Conservation (phyloP, 73 alveolate genomes). For the Paramecium octaurelia region DNA sequence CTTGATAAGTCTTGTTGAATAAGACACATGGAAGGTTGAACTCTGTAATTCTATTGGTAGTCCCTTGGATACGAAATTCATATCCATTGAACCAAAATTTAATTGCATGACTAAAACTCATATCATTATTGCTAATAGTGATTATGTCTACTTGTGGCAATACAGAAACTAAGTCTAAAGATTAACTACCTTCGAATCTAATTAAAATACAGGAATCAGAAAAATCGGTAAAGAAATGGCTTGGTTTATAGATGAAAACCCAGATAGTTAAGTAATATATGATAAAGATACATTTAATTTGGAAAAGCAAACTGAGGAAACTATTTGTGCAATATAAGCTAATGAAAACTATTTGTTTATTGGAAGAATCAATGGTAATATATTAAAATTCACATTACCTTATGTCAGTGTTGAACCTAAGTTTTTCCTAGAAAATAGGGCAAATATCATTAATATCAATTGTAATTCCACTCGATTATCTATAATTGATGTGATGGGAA, state of each 20-base stretch:
- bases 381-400: slow-evolving; percentile 86
- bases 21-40: slow-evolving; percentile 78
- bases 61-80: slow-evolving; percentile 89
- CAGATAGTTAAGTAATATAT: slow-evolving; percentile 83
- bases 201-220: slow-evolving; percentile 69
- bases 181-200: slow-evolving; percentile 67
- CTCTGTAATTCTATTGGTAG: slow-evolving; percentile 98
- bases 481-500: slow-evolving; percentile 84
- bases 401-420: slow-evolving; percentile 79
- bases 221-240: slow-evolving; percentile 95
- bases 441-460: slow-evolving; percentile 68
- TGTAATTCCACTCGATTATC: slow-evolving; percentile 80
- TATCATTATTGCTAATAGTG: slow-evolving; percentile 74
- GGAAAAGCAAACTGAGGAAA: slow-evolving; percentile 81
- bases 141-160: slow-evolving; percentile 84
- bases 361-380: slow-evolving; percentile 90
- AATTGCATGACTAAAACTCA: slow-evolving; percentile 98
- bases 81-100: slow-evolving; percentile 95
- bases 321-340: slow-evolving; percentile 93
- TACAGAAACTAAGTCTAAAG: slow-evolving; percentile 81
- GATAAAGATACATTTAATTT: slow-evolving; percentile 85
- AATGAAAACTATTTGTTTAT: slow-evolving; percentile 92
- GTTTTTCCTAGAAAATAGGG: slow-evolving; percentile 70
- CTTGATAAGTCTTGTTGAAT: slow-evolving; percentile 63
- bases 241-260: slow-evolving; percentile 93